phyloP scores from a whole-genome alignment of 345 rosid genomes.

The Hevea brasiliensis region DNA sequence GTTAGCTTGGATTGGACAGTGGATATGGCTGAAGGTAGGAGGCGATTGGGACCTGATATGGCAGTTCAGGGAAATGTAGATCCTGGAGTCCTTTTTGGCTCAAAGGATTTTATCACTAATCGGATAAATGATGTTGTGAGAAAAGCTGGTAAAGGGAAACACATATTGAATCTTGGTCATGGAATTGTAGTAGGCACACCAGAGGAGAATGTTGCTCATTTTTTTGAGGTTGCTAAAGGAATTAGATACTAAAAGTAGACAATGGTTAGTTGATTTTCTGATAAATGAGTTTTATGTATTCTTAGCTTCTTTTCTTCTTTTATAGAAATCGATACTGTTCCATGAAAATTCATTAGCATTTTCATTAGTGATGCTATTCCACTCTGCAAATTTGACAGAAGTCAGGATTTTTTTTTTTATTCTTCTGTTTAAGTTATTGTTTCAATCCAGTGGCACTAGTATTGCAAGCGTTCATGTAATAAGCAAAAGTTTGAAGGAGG shows the following conservation, averaged over 20 bases:
- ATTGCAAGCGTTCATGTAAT: too few relatives aligned
- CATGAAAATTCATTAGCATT: not conserved
- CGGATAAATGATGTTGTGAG: slow-evolving; percentile 82
- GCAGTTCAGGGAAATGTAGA: slow-evolving; percentile 97
- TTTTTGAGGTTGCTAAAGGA: slow-evolving; percentile 81
- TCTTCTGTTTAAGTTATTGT: too few relatives aligned
- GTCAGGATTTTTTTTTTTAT: not conserved
- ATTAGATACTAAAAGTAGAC: slow-evolving; percentile 53
- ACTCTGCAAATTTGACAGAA: not conserved
- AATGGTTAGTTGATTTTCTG: not conserved
- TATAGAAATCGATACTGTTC: not conserved
- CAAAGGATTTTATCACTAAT: slow-evolving; percentile 77
- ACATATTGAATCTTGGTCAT: slow-evolving; percentile 89
- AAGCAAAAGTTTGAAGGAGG: not conserved
- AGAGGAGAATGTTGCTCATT: slow-evolving; percentile 93
- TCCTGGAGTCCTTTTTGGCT: slow-evolving; percentile 89
- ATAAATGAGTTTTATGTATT: slow-evolving; percentile 18
- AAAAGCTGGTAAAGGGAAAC: slow-evolving; percentile 90
- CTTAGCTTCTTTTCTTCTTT: not conserved
- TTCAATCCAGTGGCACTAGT: not conserved
- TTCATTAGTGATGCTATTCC: not conserved
- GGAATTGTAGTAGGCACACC: slow-evolving; percentile 94
- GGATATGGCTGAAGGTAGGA: slow-evolving; percentile 97
- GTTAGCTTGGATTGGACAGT: slow-evolving; percentile 99
- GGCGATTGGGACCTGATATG: slow-evolving; percentile 63